Conservation (phyloP, 768 basidiomycete genomes). For the Phlegmacium glaucopus region DNA sequence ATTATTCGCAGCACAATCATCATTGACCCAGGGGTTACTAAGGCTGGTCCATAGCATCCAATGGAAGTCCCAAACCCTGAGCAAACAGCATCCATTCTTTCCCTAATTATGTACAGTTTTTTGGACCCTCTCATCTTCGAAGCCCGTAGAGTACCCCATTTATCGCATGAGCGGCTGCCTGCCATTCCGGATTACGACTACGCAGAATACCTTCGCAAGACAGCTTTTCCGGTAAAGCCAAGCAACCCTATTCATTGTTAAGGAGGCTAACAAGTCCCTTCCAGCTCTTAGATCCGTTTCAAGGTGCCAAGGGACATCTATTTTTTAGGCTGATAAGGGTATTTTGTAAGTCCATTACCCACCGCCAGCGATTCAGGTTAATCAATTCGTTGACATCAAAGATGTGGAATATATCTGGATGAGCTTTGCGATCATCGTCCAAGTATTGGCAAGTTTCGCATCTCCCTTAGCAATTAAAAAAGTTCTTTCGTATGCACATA, state of each 20-base stretch:
- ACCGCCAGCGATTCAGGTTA: background rate
- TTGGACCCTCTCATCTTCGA: conserved; percentile 48
- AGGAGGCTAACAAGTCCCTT: background rate
- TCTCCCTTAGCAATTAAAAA: conserved; percentile 41
- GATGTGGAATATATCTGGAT: conserved; percentile 27
- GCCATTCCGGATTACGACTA: conserved; percentile 61
- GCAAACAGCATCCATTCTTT: conserved; percentile 49
- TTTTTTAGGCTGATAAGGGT: conserved; percentile 42
- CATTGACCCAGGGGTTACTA: background rate
- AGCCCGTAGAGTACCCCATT: conserved; percentile 40
- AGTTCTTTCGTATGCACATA: conserved; percentile 33
- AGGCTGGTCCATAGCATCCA: conserved; percentile 25
- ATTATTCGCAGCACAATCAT: too few relatives aligned
- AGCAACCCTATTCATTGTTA: conserved; percentile 13
- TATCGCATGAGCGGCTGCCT: conserved; percentile 51
- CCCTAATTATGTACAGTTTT: conserved; percentile 45
- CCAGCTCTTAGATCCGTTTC: conserved; percentile 38
- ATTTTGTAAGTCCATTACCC: conserved; percentile 22
- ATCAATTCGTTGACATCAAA: background rate
- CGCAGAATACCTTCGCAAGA: conserved; percentile 19
- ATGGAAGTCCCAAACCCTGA: conserved; percentile 37
- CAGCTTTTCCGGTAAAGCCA: conserved; percentile 14
- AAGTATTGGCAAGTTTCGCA: conserved; percentile 28
- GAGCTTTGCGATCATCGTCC: conserved; percentile 22
- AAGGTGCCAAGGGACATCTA: conserved; percentile 39